Base-by-base conservation (phyloP, 2,329 filamentous ascomycete genomes). In the Calonectria honghensis region DNA sequence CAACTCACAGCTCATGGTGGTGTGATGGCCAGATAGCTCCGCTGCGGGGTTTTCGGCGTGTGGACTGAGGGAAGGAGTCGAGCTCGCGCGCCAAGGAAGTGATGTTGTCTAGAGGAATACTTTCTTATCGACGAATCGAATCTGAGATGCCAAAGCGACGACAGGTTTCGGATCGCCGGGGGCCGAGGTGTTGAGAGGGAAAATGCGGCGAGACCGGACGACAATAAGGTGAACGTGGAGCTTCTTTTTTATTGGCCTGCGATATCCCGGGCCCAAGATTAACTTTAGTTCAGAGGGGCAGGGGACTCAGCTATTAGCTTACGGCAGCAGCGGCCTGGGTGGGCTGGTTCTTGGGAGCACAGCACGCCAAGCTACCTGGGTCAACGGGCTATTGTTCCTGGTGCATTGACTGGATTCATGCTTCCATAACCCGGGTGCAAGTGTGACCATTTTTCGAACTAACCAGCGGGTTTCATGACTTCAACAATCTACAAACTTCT, bases 1-100 rank as follows among this genome's bases (percentile, higher is more conserved):
- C 77, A 78, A 83, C 82, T 81, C 80, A 83, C 82, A 82, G 74
- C 81, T 83, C 82, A 83, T 83, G 75, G 78, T 76, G 74, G 71
- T 27, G 3, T 14, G 39, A 41, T 63, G 24, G n/a, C 7, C 24
- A 27, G 57, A 27, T 18, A 31, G 24, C 35, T 27, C 37, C 2
- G 35, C 29, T 63, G 57, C 16, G 37, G 57, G 57, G 52, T 57
- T 57, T 63, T 63, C n/a, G 24, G 57, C 6, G 27, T 29, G 57
- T 3, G 31, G 24, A 63, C 41, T 9, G 10, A 31, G 9, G 20
- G 39, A 14, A 35, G 29, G 18, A 20, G 31, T 14, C 18, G 52
- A n/a, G 31, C 18, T 35, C 4, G 52, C 7, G 18, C 29, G 31
- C 29, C 16, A 57, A n/a, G 20, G 4, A n/a, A 31, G 16, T 31